Percentiles rank a stretch among this genome's conserved stretches.
phyloP scores from a whole-genome alignment of 2,329 filamentous ascomycete genomes.

The Boeremia lycopersici region DNA sequence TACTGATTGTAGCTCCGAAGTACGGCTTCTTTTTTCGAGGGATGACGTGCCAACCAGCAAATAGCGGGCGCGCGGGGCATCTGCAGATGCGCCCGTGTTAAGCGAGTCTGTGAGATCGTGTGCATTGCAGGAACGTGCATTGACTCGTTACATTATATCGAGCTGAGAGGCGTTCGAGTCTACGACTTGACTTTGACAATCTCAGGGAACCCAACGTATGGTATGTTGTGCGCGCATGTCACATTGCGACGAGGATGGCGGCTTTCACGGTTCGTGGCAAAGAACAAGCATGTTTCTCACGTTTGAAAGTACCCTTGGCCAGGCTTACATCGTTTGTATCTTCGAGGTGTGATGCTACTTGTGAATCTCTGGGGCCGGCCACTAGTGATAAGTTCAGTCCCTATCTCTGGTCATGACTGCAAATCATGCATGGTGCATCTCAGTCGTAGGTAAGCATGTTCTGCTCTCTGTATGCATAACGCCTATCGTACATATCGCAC shows the following conservation, averaged over 20 bases:
- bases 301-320: too few species aligned
- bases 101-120: slow-evolving; percentile 1
- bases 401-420: not conserved
- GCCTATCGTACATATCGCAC: slow-evolving; percentile 9
- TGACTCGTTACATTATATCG: too few species aligned
- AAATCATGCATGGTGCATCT: not conserved
- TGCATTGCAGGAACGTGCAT: not conserved
- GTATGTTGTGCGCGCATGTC: too few species aligned
- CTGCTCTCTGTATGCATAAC: not conserved
- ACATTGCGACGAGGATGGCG: too few species aligned
- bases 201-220: not conserved
- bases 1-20: slow-evolving; percentile 13
- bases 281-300: too few species aligned
- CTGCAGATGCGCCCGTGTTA: slow-evolving; percentile 9
- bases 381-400: not conserved
- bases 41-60: slow-evolving; percentile 22
- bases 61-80: not conserved
- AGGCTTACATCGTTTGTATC: too few species aligned
- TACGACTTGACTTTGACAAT: not conserved
- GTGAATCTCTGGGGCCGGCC: too few species aligned
- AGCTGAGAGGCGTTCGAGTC: not conserved
- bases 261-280: too few species aligned
- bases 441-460: not conserved
- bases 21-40: slow-evolving; percentile 24
- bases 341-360: too few species aligned